Evolutionary conservation across 768 basidiomycete genomes (phyloP), one percentile per base, ranked within the genome.

Genomic region (Mycena filopes): DNA sequence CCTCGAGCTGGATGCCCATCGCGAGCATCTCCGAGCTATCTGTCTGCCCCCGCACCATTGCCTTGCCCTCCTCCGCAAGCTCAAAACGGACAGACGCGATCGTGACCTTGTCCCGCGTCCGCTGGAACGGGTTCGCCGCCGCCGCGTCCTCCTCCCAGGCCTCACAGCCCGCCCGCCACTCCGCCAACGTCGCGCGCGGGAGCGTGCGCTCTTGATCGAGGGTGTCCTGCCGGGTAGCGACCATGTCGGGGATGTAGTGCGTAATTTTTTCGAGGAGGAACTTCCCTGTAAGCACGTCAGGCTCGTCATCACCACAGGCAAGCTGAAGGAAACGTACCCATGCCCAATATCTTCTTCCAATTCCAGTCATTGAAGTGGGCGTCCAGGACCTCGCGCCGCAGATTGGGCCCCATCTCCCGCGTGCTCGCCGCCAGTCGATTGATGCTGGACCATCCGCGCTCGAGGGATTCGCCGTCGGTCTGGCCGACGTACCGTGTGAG

Each of bases 371-470:
- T 46, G 47, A 63, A 63, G 16, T 55, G 54, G 13, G 20, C 29
- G 40, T 63, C 46, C 5, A 63, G 36, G 0, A 40, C 20, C 8
- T 64, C 63, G 1, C 63, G 38, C 2, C 63, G 55, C 2, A 55
- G 9, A 1, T 55, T 72, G 12, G 70, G 72, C 1, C 77, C 78
- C 79, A 81, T 81, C 28, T 82, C 77, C 12, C 67, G 68, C 0
- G 79, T 82, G 49, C 79, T 80, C 0, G 65, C 58, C 1, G 79
- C 77, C 0, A 75, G 57, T 0, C 68, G 62, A 60, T 83, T 81
- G 3, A 74, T 60, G 1, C 69, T 75, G 0, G 71, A 58, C 70
- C 73, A 77, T 0, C 79, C 79, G 18, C 80, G 77, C 43, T 76
- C 70, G 0, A 71, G 64, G 0, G 71, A 70, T 53, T 84, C 82